Evolutionary conservation across 2,329 filamentous ascomycete species (phyloP), one percentile per base, ranked within the genome.

Genomic region (Aspergillus sp.): DNA sequence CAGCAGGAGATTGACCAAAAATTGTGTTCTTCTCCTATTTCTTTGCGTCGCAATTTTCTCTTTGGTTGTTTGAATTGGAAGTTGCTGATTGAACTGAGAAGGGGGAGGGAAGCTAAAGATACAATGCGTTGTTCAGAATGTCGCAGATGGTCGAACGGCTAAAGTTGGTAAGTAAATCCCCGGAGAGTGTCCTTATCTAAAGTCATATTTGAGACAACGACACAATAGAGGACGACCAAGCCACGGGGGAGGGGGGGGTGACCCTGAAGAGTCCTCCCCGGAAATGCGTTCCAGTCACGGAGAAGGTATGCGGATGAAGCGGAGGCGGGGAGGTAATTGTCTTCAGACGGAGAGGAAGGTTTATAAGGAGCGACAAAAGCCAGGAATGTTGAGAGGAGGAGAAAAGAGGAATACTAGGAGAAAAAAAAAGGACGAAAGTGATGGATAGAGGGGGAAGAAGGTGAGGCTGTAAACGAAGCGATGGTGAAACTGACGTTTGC

Each of bases 51-150:
- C 32, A 23, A 17, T 19, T 46, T 41, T 35, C 49, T 42, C 19
- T 44, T 43, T 49, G 25, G 7, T 44, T 41, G 7, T 27, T 27
- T 44, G 32, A 33, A 41, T 49, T 15, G 19, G 15, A 43, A 44
- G 15, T 52, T 58, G 57, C 56, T 58, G 56, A 56, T 55, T 57
- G 52, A 56, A 56, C 53, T 22, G 20, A 22, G 20, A 4, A 5
- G 20, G 20, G 20, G 57, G 55, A 56, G 27, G 37, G 13, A 41
- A 41, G 53, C 51, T 58, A 62, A 53, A 53, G 46, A 49, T 59
- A 54, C 49, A 64, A 67, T 69, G 66, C 55, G 66, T 64, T 69
- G 65, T 65, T 63, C 64, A 61, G 59, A 53, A 59, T 58, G 60
- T 67, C 62, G 59, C 62, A 66, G 59, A 54, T 61, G 56, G 22